Evolutionary conservation across 2,329 filamentous ascomycete species (phyloP), one percentile per base, ranked within the genome.

Genomic region (Rutstroemia sp.): DNA sequence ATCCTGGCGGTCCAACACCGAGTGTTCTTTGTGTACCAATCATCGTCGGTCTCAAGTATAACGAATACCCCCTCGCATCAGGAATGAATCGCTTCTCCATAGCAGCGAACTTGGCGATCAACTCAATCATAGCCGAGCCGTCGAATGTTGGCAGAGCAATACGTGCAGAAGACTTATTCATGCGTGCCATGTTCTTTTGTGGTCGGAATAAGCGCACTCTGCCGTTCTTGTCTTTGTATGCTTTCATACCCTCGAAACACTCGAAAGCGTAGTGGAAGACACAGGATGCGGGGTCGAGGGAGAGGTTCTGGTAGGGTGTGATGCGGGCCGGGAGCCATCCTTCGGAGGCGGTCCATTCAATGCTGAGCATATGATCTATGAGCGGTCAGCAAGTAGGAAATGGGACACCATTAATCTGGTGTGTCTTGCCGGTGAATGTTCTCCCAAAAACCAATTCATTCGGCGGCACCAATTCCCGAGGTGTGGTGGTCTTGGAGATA

Each of bases 191-290:
- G 78, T 99, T 99, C 81, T 84, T 94, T 72, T 95, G 87, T 2
- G 94, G 94, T 36, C 94, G 84, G 81, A 99, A 99, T 54, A 99
- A 78, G 55, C 92, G 86, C 64, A 96, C 82, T 58, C 84, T 76
- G 65, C 89, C 89, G 45, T 82, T 71, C 55, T 80, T 83, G 75
- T 95, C 90, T 74, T 92, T 95, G 81, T 99, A 99, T 58, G 94
- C 94, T 78, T 99, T 99, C 91, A 97, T 96, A 65, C 94, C 94
- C 78, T 99, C 94, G 74, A 99, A 99, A 72, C 88, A 94, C 73
- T 95, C 89, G 70, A 97, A 97, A 49, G 90, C 94, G 74, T 99
- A 99, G 81, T 99, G 94, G 76, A 99, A 92, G 61, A 97, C 94
- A 75, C 92, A 97, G 36, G 90, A 94, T 45, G 94, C 90, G 25